phyloP scores from a whole-genome alignment of 2,329 filamentous ascomycete genomes.

The Colletotrichum noveboracense region DNA sequence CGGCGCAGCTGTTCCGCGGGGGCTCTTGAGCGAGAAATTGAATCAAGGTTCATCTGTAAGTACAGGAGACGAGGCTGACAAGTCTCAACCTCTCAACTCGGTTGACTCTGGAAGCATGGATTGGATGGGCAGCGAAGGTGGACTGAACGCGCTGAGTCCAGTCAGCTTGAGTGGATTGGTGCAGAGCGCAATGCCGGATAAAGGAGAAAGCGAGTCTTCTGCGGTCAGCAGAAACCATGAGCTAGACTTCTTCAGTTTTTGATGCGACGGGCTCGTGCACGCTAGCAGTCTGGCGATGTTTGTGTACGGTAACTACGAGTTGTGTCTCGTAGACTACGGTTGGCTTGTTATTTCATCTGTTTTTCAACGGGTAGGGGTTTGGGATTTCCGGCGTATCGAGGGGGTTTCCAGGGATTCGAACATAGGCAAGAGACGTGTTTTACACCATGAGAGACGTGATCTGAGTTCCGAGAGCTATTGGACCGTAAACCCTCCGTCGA shows the following conservation, averaged over 20 bases:
- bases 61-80: background rate
- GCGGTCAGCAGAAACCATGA: constrained; percentile 36
- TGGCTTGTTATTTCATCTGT: background rate
- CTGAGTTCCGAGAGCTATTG: constrained; percentile 18
- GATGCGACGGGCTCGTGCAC: background rate
- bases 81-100: background rate
- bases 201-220: constrained; percentile 19
- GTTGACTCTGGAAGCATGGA: constrained; percentile 17
- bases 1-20: background rate
- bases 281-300: background rate
- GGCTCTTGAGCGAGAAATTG: background rate
- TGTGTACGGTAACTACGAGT: background rate
- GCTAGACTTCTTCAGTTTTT: constrained; percentile 45
- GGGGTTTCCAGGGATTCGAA: background rate
- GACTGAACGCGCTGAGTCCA: constrained; percentile 29
- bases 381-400: background rate
- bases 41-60: background rate
- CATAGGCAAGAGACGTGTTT: background rate
- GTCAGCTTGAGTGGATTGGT: constrained; percentile 37
- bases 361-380: background rate
- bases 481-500: constrained; percentile 49
- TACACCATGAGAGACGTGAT: background rate
- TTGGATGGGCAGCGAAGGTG: constrained; percentile 27
- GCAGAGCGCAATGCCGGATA: constrained; percentile 29
- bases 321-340: background rate